Percentiles rank a stretch among this genome's conserved stretches.
phyloP scores from a whole-genome alignment of 129 eudicot genomes.

The Artemisia tridentata region DNA sequence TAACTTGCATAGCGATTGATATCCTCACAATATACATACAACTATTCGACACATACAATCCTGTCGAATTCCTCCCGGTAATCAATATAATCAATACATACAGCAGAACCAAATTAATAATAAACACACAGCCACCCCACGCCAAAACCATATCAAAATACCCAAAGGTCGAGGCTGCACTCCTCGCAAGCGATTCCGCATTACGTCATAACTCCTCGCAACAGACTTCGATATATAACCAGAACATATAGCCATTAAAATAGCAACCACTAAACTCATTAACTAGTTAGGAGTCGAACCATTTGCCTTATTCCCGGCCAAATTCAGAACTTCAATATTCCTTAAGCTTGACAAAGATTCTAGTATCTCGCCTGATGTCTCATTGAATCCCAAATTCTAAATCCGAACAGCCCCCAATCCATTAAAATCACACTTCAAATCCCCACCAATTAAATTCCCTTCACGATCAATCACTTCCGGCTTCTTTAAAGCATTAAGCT shows the following conservation, averaged over 20 bases:
- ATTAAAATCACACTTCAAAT: no score
- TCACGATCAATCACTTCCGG: no score
- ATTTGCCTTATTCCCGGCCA: no score
- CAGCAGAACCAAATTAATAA: constrained; percentile 73
- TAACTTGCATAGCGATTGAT: constrained; percentile 94
- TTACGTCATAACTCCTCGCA: constrained; percentile 87
- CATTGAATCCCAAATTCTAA: no score
- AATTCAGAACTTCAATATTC: no score
- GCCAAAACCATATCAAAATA: constrained; percentile 96
- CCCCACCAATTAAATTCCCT: no score
- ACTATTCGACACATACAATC: constrained; percentile 84
- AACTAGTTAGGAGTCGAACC: no score
- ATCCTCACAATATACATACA: constrained; percentile 85
- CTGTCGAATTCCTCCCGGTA: constrained; percentile 85
- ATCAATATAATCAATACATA: constrained; percentile 83
- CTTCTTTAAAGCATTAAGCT: no score
- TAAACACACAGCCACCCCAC: constrained; percentile 98
- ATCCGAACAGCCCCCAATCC: no score
- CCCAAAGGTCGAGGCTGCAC: constrained; percentile 80
- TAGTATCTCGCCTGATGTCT: no score
- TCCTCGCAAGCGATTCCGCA: constrained; percentile 84
- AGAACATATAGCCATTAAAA: constrained; percentile 84
- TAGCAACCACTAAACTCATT: constrained; percentile 88
- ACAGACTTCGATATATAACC: constrained; percentile 94
- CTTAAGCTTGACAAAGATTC: no score